A percentile compares a stretch with the other conserved stretches of the same genome.
Evolutionary conservation across 495 filamentous ascomycete genomes (phyloP).

Genomic region (Bombardia bombarda): DNA sequence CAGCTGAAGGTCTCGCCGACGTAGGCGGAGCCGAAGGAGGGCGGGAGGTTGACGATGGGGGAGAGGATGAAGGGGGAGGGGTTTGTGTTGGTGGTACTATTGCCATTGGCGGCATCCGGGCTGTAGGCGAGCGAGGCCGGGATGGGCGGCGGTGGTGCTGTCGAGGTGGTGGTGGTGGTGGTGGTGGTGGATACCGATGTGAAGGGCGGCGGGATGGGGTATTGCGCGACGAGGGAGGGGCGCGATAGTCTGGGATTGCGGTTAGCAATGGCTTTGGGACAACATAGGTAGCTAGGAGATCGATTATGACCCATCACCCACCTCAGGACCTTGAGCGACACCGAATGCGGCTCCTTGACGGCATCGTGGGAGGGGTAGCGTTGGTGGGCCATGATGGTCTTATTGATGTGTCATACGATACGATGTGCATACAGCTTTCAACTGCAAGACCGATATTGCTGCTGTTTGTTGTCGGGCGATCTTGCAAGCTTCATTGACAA

Average conservation of each 20-base stretch:
- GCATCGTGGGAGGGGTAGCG: slow-evolving; percentile 47
- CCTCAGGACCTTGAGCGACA: slow-evolving; percentile 79
- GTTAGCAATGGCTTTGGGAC: slow-evolving; percentile 1
- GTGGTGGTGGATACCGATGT: too few relatives aligned
- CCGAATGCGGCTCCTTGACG: slow-evolving; percentile 70
- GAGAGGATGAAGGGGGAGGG: slow-evolving; percentile 39
- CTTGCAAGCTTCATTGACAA: too few relatives aligned
- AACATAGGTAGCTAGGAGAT: too few relatives aligned
- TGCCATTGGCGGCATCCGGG: slow-evolving; percentile 2
- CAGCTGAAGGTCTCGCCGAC: slow-evolving; percentile 94
- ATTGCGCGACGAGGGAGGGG: slow-evolving; percentile 46
- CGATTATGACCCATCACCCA: slow-evolving; percentile 19
- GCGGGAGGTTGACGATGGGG: slow-evolving; percentile 75
- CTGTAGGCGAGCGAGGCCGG: slow-evolving; percentile 40
- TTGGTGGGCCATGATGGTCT: slow-evolving; percentile 39
- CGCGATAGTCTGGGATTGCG: slow-evolving; percentile 36
- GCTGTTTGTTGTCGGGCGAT: too few relatives aligned
- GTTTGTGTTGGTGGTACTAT: slow-evolving; percentile 19
- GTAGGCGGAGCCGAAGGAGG: slow-evolving; percentile 87
- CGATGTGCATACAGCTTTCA: too few relatives aligned
- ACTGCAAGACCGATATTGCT: too few relatives aligned
- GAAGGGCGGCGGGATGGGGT: slow-evolving; percentile 32
- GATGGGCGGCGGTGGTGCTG: slow-evolving; percentile 17
- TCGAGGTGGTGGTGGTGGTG: slow-evolving; percentile 13
- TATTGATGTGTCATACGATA: background rate